phyloP scores from a whole-genome alignment of 2,329 filamentous ascomycete species.

The Thelonectria blattea region DNA sequence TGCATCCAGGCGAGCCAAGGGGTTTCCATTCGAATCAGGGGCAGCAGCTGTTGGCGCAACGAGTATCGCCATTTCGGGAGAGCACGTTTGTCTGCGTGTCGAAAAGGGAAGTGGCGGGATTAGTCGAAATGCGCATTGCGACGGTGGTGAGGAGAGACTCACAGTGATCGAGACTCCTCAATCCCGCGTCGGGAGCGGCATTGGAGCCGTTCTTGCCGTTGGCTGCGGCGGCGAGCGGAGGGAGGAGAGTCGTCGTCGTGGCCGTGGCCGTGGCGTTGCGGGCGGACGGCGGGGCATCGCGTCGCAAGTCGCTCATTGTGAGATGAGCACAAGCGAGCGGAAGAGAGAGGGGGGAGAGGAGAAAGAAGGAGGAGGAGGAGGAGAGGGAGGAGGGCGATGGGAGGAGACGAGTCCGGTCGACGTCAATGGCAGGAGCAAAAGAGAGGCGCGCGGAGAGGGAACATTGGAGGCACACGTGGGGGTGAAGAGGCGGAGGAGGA shows the following conservation, averaged over 20 bases:
- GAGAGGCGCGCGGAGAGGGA: slow-evolving; percentile 18
- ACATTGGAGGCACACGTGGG: slow-evolving; percentile 17
- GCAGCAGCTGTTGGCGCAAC: slow-evolving; percentile 80
- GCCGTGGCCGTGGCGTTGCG: slow-evolving; percentile 18
- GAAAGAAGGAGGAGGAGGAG: background rate
- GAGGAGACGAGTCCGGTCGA: slow-evolving; percentile 3
- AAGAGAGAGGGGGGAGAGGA: background rate
- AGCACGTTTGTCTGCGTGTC: slow-evolving; percentile 77
- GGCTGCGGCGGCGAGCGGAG: slow-evolving; percentile 14
- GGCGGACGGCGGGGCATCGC: slow-evolving; percentile 40
- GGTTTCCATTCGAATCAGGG: slow-evolving; percentile 92
- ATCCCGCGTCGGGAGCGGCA: slow-evolving; percentile 68
- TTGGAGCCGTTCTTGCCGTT: slow-evolving; percentile 32
- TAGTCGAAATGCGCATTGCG: slow-evolving; percentile 16
- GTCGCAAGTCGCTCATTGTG: slow-evolving; percentile 43
- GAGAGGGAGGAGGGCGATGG: background rate
- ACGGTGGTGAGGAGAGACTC: too few species aligned
- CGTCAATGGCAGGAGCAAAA: slow-evolving; percentile 31
- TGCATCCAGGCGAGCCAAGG: slow-evolving; percentile 91
- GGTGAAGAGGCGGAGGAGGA: background rate
- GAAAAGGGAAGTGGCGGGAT: slow-evolving; percentile 8
- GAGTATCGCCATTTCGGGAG: slow-evolving; percentile 89
- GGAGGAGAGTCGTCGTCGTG: slow-evolving; percentile 11
- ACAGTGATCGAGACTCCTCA: slow-evolving; percentile 83
- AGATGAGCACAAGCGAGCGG: slow-evolving; percentile 19